Evolutionary conservation across 1,139 yeast genomes (phyloP), one percentile per base, ranked within the genome.

Genomic region (Spathaspora jeffriesii): DNA sequence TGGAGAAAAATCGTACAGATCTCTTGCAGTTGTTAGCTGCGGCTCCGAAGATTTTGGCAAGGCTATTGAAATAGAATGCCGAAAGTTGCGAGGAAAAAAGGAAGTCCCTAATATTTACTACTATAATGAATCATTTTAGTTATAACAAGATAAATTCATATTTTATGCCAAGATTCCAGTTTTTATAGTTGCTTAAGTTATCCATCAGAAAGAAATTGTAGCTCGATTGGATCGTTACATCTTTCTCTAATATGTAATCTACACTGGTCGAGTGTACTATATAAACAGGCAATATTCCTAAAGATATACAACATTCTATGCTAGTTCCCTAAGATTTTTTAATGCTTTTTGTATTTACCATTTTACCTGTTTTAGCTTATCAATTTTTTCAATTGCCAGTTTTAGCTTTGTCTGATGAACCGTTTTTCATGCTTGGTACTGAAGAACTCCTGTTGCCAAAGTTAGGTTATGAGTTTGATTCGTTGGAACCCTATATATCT

Each of bases 401-500:
- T 21, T 38, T 14, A 15, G 41, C 41, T 22, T 4, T 10, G 15
- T 14, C 25, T n/a, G n/a, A 8, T 17, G 28, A 38, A 4, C 27
- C 28, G 82, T 84, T 60, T 85, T 10, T 10, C 13, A 15, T 5
- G 22, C 42, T 22, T 25, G 42, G 31, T 15, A 20, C 14, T 4
- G 18, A 15, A 7, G 27, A 86, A 70, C 87, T 86, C 47, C 78
- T 88, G 34, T 78, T 92, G 61, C 97, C 97, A 49, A 91, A 87
- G 57, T 79, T 92, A 63, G 90, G 85, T 67, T 92, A 87, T 81
- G 96, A 86, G 64, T 91, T 84, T 60, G 88, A 82, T 56, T 97
- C 93, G 21, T 78, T 92, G 52, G 98, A 92, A 73, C 98, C 98
- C 49, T 81, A 73, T 72, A 90, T 92, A 60, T 85, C 96, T 40